Evolutionary conservation across 495 filamentous ascomycete genomes (phyloP).

Genomic region (Penicillium waksmanii): DNA sequence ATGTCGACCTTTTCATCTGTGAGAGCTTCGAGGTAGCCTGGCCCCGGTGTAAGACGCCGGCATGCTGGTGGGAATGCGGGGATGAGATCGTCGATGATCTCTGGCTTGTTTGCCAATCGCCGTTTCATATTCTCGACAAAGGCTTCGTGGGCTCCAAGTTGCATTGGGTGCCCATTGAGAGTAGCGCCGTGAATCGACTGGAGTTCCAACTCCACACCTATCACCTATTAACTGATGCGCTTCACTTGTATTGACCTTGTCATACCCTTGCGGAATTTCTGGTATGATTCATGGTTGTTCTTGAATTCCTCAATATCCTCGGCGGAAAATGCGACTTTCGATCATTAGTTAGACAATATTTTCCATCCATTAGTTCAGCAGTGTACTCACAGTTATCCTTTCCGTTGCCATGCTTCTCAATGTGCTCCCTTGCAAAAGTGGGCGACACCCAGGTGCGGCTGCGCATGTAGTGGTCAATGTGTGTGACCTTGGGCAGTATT

Average conservation of each 20-base stretch:
- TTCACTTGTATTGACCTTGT: not conserved
- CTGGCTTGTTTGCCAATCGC: slow-evolving; percentile 41
- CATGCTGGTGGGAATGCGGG: slow-evolving; percentile 54
- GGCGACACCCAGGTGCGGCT: slow-evolving; percentile 50
- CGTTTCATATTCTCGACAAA: slow-evolving; percentile 49
- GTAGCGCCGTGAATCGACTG: slow-evolving; percentile 51
- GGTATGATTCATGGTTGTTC: slow-evolving; percentile 40
- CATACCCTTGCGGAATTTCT: slow-evolving; percentile 49
- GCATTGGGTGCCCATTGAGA: slow-evolving; percentile 40
- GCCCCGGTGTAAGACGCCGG: slow-evolving; percentile 54
- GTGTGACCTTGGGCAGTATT: slow-evolving; percentile 55
- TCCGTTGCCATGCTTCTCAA: slow-evolving; percentile 34
- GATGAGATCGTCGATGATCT: slow-evolving; percentile 36
- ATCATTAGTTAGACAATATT: not conserved
- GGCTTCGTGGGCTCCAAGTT: slow-evolving; percentile 33
- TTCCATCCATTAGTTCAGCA: not conserved
- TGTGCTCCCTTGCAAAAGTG: slow-evolving; percentile 36
- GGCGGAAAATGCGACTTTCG: slow-evolving; percentile 38
- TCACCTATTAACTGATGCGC: not conserved
- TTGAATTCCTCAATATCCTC: slow-evolving; percentile 53
- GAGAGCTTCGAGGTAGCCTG: slow-evolving; percentile 54
- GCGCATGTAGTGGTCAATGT: slow-evolving; percentile 50
- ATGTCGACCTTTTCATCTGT: slow-evolving; percentile 50
- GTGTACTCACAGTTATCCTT: slow-evolving; percentile 39
- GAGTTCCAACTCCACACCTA: slow-evolving; percentile 50